phyloP scores from a whole-genome alignment of 495 filamentous ascomycete species.

The Gamarada debralockiae region DNA sequence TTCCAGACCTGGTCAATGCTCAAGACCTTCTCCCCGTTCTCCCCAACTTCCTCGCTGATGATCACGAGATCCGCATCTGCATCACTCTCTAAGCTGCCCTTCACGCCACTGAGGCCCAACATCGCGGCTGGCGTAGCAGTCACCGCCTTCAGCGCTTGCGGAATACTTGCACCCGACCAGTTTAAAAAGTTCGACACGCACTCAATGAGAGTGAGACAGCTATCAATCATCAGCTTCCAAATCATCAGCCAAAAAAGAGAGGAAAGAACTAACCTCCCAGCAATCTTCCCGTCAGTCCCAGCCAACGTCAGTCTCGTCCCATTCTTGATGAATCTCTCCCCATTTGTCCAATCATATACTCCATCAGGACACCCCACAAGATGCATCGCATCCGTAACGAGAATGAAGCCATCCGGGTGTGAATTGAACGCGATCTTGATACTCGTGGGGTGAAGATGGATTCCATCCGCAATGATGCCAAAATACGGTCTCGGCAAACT shows the following conservation, averaged over 20 bases:
- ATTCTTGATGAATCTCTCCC: conserved; percentile 62
- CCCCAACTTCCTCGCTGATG: conserved; percentile 50
- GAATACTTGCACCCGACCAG: conserved; percentile 61
- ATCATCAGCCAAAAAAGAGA: background rate
- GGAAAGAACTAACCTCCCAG: conserved; percentile 48
- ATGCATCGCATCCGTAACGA: conserved; percentile 67
- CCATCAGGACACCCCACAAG: conserved; percentile 70
- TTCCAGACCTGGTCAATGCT: conserved; percentile 75
- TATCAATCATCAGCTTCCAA: conserved; percentile 19
- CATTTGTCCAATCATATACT: conserved; percentile 75
- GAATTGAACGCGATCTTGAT: conserved; percentile 60
- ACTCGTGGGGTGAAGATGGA: conserved; percentile 61
- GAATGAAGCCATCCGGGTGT: conserved; percentile 58
- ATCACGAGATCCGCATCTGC: conserved; percentile 81
- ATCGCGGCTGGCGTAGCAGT: conserved; percentile 70
- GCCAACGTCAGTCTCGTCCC: conserved; percentile 64
- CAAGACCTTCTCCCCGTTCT: conserved; percentile 41
- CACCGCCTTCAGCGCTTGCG: conserved; percentile 63
- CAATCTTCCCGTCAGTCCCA: conserved; percentile 62
- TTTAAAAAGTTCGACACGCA: conserved; percentile 78
- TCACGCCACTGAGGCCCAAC: conserved; percentile 61
- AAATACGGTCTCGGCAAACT: conserved; percentile 51
- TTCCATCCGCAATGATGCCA: conserved; percentile 63
- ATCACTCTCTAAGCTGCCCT: conserved; percentile 62
- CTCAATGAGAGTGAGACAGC: conserved; percentile 68